Evolutionary conservation across 2,329 filamentous ascomycete genomes (phyloP), one percentile per base, ranked within the genome.

Genomic region (Colletotrichum euphorbiae): DNA sequence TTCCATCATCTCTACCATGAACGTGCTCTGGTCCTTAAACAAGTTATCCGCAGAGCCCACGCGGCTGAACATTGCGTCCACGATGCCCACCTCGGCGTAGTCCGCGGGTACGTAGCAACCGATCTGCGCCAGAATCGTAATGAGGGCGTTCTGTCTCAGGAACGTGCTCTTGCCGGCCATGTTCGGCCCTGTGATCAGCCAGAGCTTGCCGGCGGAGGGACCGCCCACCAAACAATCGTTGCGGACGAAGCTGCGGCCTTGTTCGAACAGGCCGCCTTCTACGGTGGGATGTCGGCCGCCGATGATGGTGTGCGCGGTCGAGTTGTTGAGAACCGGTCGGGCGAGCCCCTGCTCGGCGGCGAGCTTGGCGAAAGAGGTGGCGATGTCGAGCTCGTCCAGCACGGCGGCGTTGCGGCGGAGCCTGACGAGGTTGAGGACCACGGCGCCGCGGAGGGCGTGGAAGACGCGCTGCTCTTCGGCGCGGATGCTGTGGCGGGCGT

Each of bases 1-100:
- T 80, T 99, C 96, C 2, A 98, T 86, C 96, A 99, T 99, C 81
- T 99, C 96, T 1, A 98, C 93, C 96, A 99, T 98, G 80, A 99
- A 99, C 0, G 97, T 99, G 60, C 93, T 97, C 79, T 98, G 94
- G 81, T 97, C 92, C 57, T 90, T 89, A 81, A 92, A 98, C n/a
- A 99, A 84, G 77, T 97, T 95, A 78, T 99, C 97, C 2, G 95
- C 96, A 1, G 94, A 97, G 2, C 96, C 96, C 21, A 97, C 91
- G 76, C 96, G 92, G 76, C 91, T 96, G 82, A 97, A 98, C 61
- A 99, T 91, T 74, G 95, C 93, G 80, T 99, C 96, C n/a, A 98
- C 94, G 48, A 99, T 84, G 1, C 95, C 94, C 28, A 99, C 85
- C 73, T 93, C 89, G 3, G 93, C 95, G 77, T 93, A 92, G 24